Evolutionary conservation across 768 basidiomycete genomes (phyloP).

Genomic region (Leccinellum luteum): DNA sequence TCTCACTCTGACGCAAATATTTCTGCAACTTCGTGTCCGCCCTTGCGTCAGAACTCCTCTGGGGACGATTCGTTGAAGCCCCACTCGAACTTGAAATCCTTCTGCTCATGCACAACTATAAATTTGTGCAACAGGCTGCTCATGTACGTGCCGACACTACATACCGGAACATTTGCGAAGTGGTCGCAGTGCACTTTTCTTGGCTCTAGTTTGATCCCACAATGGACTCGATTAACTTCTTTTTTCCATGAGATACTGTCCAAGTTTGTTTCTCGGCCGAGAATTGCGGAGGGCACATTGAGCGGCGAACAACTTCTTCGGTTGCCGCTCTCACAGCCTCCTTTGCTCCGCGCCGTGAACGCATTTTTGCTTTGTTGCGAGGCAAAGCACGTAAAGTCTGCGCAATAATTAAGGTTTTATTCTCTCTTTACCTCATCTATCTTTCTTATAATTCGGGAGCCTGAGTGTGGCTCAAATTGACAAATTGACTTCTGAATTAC

Average conservation of each 20-base stretch:
- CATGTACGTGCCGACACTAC: neutral
- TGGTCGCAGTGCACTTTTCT: neutral
- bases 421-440: constrained; percentile 13
- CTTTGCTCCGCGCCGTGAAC: constrained; percentile 17
- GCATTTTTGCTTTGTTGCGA: constrained; percentile 16
- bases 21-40: neutral
- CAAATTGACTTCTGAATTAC: neutral
- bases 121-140: no score
- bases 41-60: neutral
- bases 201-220: neutral
- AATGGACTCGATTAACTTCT: neutral
- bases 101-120: neutral
- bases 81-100: no score
- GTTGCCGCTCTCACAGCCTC: constrained; percentile 17
- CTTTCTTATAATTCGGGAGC: constrained; percentile 1
- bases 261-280: constrained; percentile 12
- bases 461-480: no score
- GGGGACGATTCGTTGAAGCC: neutral
- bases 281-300: constrained; percentile 24
- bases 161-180: neutral
- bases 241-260: constrained; percentile 1
- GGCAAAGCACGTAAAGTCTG: constrained; percentile 24
- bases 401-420: constrained; percentile 9
- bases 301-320: constrained; percentile 19
- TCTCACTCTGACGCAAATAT: neutral